Evolutionary conservation across 805 yeast genomes (phyloP), one percentile per base, ranked within the genome.

Genomic region (Alloascoidea hylecoeti): DNA sequence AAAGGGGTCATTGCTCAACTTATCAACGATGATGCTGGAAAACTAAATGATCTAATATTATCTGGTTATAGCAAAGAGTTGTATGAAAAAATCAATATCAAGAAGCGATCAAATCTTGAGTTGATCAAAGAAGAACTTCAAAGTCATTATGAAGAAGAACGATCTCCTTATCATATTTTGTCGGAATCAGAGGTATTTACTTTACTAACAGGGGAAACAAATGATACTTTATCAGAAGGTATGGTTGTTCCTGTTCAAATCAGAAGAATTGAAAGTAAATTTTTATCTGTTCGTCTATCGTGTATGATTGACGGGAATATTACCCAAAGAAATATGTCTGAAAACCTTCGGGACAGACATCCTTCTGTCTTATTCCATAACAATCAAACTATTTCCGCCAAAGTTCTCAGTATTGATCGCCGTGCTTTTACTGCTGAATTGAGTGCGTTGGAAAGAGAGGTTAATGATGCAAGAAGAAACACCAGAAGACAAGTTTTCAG

Each of bases 11-110:
- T 84, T 44, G 73, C 74, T 43, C 78, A 80, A 52, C 66, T 85
- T 41, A 68, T 75, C 52, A 73, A 71, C n/a, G 72, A 67, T 43
- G 84, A 77, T 45, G 78, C 75, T 28, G 69, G 67, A 38, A 75
- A 83, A 57, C 72, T 89, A 42, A 88, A 88, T 50, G 94, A 86
- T 42, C 72, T 89, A 47, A 80, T 88, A 49, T 63, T 89, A 50
- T 94, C 84, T 47, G 94, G 88, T 33, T 89, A 88, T 54, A 96
- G 96, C 5, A 81, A 79, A 48, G 95, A 89, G 59, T 66, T 92
- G 48, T 94, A 70, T 45, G 64, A 35, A 69, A 75, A 51, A 38
- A 61, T 60, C 48, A 52, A 57, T 37, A 82, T 75, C 49, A 77
- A 79, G 38, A 78, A 77, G 58, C 66, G 81, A 47, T 78, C 84